Evolutionary conservation across 208 protist species (phyloP).

Genomic region (Trypanosomatidae sp.): DNA sequence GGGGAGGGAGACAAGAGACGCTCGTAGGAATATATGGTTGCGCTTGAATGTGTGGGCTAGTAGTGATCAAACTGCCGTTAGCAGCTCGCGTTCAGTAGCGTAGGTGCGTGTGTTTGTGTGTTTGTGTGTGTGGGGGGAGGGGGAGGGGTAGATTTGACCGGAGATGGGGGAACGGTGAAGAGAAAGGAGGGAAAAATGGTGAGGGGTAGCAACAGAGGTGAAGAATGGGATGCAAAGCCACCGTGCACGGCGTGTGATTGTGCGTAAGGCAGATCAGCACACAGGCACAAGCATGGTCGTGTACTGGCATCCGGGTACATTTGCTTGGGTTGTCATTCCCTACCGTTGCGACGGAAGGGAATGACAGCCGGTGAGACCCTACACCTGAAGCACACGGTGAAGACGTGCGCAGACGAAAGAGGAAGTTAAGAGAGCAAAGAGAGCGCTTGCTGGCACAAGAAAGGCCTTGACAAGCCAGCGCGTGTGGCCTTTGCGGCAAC

Average conservation of each 20-base stretch:
- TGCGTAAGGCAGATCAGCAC: not conserved
- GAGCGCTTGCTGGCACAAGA: not conserved
- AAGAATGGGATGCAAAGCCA: not conserved
- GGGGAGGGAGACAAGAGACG: not conserved
- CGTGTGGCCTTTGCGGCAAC: not conserved
- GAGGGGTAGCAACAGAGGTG: not conserved
- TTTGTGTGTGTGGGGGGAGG: not conserved
- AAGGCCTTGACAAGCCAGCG: not conserved
- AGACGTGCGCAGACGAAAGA: not conserved
- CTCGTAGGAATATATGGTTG: not conserved
- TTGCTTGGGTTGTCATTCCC: no score
- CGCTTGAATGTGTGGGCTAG: not conserved
- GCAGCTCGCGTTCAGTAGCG: not conserved
- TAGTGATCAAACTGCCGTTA: not conserved
- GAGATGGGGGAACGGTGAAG: not conserved
- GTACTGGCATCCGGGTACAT: no score
- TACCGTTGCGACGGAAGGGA: no score
- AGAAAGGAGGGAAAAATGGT: not conserved
- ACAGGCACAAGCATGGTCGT: not conserved
- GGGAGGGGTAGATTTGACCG: not conserved
- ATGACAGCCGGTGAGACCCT: no score
- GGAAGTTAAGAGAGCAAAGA: constrained; percentile 18
- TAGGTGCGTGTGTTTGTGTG: not conserved
- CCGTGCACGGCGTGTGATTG: not conserved
- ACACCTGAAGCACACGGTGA: no score